These are phyloP conservation scores for Scortechinia acanthostroma DNA, from an alignment of 2,329 filamentous ascomycete species.

Conservation along the genomic window DNA sequence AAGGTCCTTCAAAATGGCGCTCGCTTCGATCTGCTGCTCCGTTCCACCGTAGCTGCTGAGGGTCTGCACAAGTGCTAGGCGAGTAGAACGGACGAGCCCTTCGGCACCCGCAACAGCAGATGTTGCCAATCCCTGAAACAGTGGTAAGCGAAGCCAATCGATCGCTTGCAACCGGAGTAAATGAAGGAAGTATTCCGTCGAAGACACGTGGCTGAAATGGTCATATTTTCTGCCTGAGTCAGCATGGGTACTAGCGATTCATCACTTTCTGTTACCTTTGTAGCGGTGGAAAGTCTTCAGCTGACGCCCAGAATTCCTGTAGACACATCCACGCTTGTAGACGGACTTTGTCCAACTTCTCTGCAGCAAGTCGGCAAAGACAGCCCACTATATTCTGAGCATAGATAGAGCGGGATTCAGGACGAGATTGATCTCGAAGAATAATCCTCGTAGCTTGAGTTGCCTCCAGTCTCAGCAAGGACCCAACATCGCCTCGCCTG, in stretches of 20 bases:
- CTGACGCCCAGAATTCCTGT: constrained; percentile 20
- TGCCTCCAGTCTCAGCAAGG: constrained; percentile 74
- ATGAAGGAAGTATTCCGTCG: constrained; percentile 28
- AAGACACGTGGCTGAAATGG: constrained; percentile 33
- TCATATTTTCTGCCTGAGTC: constrained; percentile 20
- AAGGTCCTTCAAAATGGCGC: background rate
- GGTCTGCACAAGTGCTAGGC: constrained; percentile 26
- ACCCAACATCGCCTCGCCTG: constrained; percentile 82
- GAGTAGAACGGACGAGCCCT: constrained; percentile 27
- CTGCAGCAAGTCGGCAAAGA: constrained; percentile 7
- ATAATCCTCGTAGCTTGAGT: constrained; percentile 68
- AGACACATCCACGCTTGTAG: constrained; percentile 7
- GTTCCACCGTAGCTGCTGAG: constrained; percentile 29
- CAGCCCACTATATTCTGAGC: constrained; percentile 4
- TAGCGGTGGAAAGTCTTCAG: constrained; percentile 18
- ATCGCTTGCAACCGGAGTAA: constrained; percentile 23
- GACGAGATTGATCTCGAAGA: constrained; percentile 26
- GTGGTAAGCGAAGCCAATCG: constrained; percentile 21
- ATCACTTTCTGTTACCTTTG: constrained; percentile 11
- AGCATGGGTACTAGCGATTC: constrained; percentile 4
- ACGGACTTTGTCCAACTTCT: constrained; percentile 9
- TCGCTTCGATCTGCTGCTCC: constrained; percentile 34
- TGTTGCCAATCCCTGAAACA: constrained; percentile 30
- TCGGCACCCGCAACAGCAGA: constrained; percentile 33
- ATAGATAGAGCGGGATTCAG: background rate